Conservation (phyloP, 2,329 filamentous ascomycete genomes). For the Aspergillus transmontanensis region DNA sequence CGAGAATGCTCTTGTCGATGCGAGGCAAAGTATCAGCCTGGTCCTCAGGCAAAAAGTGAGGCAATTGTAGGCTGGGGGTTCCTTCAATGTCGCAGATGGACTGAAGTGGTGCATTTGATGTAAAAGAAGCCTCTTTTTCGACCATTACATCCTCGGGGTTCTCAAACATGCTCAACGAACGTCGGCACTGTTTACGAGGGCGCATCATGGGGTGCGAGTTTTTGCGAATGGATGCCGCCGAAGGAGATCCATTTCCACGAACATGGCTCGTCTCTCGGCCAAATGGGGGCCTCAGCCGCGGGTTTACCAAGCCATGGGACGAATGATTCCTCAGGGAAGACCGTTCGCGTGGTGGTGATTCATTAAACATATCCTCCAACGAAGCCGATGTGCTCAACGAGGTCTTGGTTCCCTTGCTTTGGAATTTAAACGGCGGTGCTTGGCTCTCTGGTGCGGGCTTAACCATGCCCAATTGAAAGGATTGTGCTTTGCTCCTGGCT, state of each 20-base stretch:
- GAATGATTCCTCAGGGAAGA: slow-evolving; percentile 64
- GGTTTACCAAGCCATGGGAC: slow-evolving; percentile 57
- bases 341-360: slow-evolving; percentile 74
- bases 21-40: slow-evolving; percentile 85
- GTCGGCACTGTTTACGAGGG: slow-evolving; percentile 83
- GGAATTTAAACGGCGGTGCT: slow-evolving; percentile 76
- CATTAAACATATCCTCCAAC: slow-evolving; percentile 77
- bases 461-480: slow-evolving; percentile 65
- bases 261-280: slow-evolving; percentile 56
- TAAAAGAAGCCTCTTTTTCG: slow-evolving; percentile 65
- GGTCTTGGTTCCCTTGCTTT: slow-evolving; percentile 56
- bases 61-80: slow-evolving; percentile 70
- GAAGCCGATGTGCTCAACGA: slow-evolving; percentile 65
- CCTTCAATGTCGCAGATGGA: slow-evolving; percentile 85
- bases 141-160: slow-evolving; percentile 85
- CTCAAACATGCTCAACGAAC: slow-evolving; percentile 98
- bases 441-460: slow-evolving; percentile 66
- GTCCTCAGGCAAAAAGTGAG: slow-evolving; percentile 80
- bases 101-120: slow-evolving; percentile 61
- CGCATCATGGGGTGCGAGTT: slow-evolving; percentile 71
- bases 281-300: slow-evolving; percentile 68
- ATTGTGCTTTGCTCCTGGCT: slow-evolving; percentile 72
- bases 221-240: slow-evolving; percentile 70
- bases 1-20: slow-evolving; percentile 77
- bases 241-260: slow-evolving; percentile 74